phyloP scores from a whole-genome alignment of 805 yeast species.

The Hanseniaspora valbyensis region DNA sequence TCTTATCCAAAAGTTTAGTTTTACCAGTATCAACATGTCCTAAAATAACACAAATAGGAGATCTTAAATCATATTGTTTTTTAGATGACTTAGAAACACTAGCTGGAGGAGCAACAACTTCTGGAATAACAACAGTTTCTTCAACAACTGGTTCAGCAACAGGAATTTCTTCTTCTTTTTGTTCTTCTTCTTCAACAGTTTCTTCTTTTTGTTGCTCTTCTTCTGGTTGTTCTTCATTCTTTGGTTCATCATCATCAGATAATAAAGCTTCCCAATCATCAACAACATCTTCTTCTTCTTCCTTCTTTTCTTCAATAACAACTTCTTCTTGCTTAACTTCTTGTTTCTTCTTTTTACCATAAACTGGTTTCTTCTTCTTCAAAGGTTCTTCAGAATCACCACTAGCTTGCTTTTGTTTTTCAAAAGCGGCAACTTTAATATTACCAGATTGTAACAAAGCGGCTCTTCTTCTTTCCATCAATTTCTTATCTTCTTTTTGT shows the following conservation, averaged over 20 bases:
- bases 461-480: conserved; percentile 79
- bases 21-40: conserved; percentile 99
- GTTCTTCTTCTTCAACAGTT: conserved; percentile 27
- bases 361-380: conserved; percentile 42
- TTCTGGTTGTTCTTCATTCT: too few relatives aligned
- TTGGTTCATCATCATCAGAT: conserved; percentile 41
- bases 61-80: conserved; percentile 58
- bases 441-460: conserved; percentile 66
- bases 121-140: conserved; percentile 24
- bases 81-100: conserved; percentile 30
- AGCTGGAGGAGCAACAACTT: conserved; percentile 23
- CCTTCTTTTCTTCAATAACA: conserved; percentile 24
- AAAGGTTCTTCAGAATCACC: conserved; percentile 17
- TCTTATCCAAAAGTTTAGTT: conserved; percentile 89
- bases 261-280: conserved; percentile 84
- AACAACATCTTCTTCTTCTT: conserved; percentile 47
- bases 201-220: too few relatives aligned
- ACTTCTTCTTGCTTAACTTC: conserved; percentile 27
- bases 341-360: conserved; percentile 58
- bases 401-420: conserved; percentile 24
- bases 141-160: conserved; percentile 21
- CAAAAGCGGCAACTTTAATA: conserved; percentile 65
- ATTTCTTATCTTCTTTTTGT: conserved; percentile 84
- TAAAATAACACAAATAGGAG: conserved; percentile 97
- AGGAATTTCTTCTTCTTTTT: conserved; percentile 21